phyloP scores from a whole-genome alignment of 2,329 filamentous ascomycete species.

The Fusarium longipes region DNA sequence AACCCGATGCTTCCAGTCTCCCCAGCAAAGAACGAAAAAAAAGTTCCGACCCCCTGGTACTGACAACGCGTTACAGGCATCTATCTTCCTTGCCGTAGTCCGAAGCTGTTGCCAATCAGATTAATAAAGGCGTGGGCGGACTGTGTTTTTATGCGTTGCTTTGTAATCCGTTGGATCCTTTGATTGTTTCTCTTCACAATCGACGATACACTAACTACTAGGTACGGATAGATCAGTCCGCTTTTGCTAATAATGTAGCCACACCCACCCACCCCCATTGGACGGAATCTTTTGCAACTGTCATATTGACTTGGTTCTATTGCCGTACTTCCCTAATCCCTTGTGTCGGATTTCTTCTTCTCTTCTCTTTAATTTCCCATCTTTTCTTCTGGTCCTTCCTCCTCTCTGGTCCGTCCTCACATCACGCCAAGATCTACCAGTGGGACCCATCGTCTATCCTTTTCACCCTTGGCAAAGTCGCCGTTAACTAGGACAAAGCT shows the following conservation, averaged over 20 bases:
- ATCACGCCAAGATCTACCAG: conserved; percentile 13
- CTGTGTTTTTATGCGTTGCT: conserved; percentile 19
- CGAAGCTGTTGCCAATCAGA: conserved; percentile 19
- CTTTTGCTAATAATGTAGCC: conserved; percentile 20
- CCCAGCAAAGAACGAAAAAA: not conserved
- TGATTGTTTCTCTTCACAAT: conserved; percentile 8
- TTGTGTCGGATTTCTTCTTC: conserved; percentile 9
- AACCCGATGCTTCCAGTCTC: not conserved
- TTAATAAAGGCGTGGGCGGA: not conserved
- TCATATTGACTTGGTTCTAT: conserved; percentile 25
- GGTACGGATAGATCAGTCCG: conserved; percentile 4
- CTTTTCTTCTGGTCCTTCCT: not conserved
- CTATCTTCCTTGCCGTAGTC: conserved; percentile 31
- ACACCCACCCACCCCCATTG: conserved; percentile 20
- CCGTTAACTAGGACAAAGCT: conserved; percentile 10
- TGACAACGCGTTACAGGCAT: conserved; percentile 25
- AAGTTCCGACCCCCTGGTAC: conserved; percentile 15
- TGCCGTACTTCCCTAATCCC: conserved; percentile 18
- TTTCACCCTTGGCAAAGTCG: conserved; percentile 12
- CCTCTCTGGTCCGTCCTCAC: not conserved
- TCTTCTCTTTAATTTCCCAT: conserved; percentile 19
- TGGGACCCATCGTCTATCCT: conserved; percentile 7
- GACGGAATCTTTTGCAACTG: conserved; percentile 17
- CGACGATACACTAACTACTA: conserved; percentile 8
- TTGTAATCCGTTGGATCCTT: conserved; percentile 37